phyloP scores from a whole-genome alignment of 768 basidiomycete genomes.

The Vishniacozyma victoriae region DNA sequence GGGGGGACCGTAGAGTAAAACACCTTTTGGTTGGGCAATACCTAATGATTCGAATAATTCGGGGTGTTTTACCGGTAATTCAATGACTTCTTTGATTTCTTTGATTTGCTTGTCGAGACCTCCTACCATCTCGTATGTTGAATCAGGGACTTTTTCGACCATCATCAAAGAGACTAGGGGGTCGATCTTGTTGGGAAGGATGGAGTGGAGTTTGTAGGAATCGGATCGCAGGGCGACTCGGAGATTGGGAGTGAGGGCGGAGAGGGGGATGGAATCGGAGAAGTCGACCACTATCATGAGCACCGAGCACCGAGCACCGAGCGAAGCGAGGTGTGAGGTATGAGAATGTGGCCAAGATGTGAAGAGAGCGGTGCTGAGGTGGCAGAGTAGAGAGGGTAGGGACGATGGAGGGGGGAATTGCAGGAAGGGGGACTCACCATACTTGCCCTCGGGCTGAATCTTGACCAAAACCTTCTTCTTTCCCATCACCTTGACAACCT shows the following conservation, averaged over 20 bases:
- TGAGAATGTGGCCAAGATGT: too few relatives aligned
- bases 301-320: background rate
- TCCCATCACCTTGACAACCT: slow-evolving; percentile 97
- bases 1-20: slow-evolving; percentile 79
- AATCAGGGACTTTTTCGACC: slow-evolving; percentile 99
- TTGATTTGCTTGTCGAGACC: slow-evolving; percentile 97
- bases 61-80: slow-evolving; percentile 93
- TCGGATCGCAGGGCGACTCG: slow-evolving; percentile 95
- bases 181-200: slow-evolving; percentile 95
- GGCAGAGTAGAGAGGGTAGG: background rate
- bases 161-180: slow-evolving; percentile 98
- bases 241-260: slow-evolving; percentile 70
- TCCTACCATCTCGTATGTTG: slow-evolving; percentile 99
- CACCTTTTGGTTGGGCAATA: slow-evolving; percentile 95
- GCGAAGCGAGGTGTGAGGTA: background rate
- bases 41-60: slow-evolving; percentile 94
- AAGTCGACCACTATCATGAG: slow-evolving; percentile 86
- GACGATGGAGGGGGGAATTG: background rate
- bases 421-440: slow-evolving; percentile 70
- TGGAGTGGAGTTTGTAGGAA: slow-evolving; percentile 92
- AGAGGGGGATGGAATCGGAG: slow-evolving; percentile 76
- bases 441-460: slow-evolving; percentile 98
- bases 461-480: slow-evolving; percentile 98
- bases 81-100: slow-evolving; percentile 98
- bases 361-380: too few relatives aligned